Evolutionary conservation across 257 asterid genomes (phyloP), one percentile per base, ranked within the genome.

Genomic region (Primulina huaijiensis): DNA sequence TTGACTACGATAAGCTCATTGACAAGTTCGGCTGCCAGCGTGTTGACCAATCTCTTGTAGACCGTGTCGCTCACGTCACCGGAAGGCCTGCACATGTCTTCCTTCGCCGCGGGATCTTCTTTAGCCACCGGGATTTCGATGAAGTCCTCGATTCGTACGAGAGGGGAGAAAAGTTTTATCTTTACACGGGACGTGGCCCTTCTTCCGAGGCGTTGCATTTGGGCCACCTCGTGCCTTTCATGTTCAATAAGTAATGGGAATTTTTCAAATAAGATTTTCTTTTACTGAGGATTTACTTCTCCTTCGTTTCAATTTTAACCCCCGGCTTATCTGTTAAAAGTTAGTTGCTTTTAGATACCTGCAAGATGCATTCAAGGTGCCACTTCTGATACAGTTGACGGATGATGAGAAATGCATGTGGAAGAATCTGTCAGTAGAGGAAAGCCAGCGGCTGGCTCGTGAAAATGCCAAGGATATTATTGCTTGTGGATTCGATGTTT

Each of bases 351-450:
- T 70, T 73, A 92, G 98, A 78, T 92, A 93, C 69, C 78, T 93
- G 83, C 99, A 93, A 76, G 99, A 93, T 69, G 96, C 90, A 69
- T 93, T 93, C 79, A 90, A 89, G 82, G 99, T 93, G 77, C 99
- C 99, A 0, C 87, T 93, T 27, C 97, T 93, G 71, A 90, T 93
- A 72, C 97, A 93, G 60, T 69, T 93, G 76, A 93, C 99, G 1
- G 99, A 93, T 78, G 99, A 94, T 70, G 99, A 94, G 92, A 94
- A 94, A 77, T 94, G 88, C 71, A 83, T 94, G 96, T 94, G 99
- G 99, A 94, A 89, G 88, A 82, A 91, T 83, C 71, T 94, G 74
- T 71, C 90, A 0, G 92, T 91, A 72, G 97, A 94, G 85, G 99
- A 91, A 69, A 87, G 97, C 71, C 88, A 89, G 82, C 87, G 97